Percentiles rank a stretch among this genome's conserved stretches.
Evolutionary conservation across 2,329 filamentous ascomycete species (phyloP).

Genomic region (Ophiostoma ips): DNA sequence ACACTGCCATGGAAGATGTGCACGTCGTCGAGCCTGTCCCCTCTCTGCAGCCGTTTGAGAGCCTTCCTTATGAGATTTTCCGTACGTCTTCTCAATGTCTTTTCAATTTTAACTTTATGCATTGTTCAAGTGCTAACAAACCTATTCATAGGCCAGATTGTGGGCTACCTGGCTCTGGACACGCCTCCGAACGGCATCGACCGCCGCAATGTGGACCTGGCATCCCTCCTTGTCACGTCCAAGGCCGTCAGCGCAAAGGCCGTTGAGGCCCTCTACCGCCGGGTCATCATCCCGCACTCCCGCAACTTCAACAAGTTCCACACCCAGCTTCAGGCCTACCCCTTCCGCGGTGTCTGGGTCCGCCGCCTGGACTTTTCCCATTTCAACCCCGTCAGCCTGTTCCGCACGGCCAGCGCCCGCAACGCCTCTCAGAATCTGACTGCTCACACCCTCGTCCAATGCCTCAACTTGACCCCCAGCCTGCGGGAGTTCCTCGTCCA

Average conservation of each 20-base stretch:
- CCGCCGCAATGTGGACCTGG: slow-evolving; percentile 63
- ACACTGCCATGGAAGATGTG: slow-evolving; percentile 7
- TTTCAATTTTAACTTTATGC: not conserved
- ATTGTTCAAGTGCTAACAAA: slow-evolving; percentile 20
- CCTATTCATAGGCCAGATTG: slow-evolving; percentile 46
- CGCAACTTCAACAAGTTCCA: slow-evolving; percentile 73
- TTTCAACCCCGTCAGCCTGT: slow-evolving; percentile 68
- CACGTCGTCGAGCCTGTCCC: not conserved
- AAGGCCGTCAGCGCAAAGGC: slow-evolving; percentile 59
- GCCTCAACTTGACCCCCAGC: slow-evolving; percentile 56
- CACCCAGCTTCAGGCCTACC: slow-evolving; percentile 50
- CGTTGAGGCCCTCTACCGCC: slow-evolving; percentile 59
- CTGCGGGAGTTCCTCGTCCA: slow-evolving; percentile 67
- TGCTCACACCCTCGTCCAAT: slow-evolving; percentile 55
- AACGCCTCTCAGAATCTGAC: slow-evolving; percentile 64
- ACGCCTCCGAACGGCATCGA: slow-evolving; percentile 61
- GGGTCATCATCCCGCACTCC: slow-evolving; percentile 73
- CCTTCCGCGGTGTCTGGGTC: slow-evolving; percentile 58
- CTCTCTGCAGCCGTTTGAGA: slow-evolving; percentile 35
- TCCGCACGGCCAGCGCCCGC: slow-evolving; percentile 61
- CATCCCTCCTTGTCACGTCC: slow-evolving; percentile 65
- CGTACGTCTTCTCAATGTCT: slow-evolving; percentile 22
- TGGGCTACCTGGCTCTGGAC: slow-evolving; percentile 60
- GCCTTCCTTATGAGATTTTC: slow-evolving; percentile 54
- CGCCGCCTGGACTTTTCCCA: slow-evolving; percentile 73